Evolutionary conservation across 805 yeast genomes (phyloP), one percentile per base, ranked within the genome.

Genomic region (Candida railenensis): DNA sequence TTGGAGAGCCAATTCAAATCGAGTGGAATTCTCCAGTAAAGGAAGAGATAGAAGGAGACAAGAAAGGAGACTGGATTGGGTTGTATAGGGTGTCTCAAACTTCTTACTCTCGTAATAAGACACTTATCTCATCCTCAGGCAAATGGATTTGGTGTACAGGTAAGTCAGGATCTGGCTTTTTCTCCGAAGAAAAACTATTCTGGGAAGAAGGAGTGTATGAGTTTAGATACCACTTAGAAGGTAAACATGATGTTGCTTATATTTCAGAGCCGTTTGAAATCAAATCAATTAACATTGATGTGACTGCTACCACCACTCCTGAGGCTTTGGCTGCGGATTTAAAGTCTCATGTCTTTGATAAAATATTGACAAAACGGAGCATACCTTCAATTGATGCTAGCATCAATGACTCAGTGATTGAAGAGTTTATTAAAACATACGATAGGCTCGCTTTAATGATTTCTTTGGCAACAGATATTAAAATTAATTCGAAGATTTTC

Each of bases 131-230:
- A 11, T 83, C 90, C 8, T 63, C 74, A 34, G 86, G 86, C 9
- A 81, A 84, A 51, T 87, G 92, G 92, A 55, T 69, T 30, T 81
- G 80, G 46, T 66, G 71, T 15, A 58, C 58, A 2, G 53, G 48
- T 1, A 46, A 63, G 8, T 51, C 57, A 3, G 91, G 92, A 1
- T 53, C 59, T 11, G 71, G 78, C 5, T 66, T 55, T 9, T 87
- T 87, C 55, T 58, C 66, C 9, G 71, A 73, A 5, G 70, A 72
- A 3, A 65, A 75, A 42, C 64, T 84, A 37, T 74, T 73, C 54
- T 84, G 83, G 80, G 85, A 83, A 53, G 80, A 77, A 36, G 95
- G 95, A 0, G 70, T 79, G 30, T 87, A 81, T 63, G 92, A 87
- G 63, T 74, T 87, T 52, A 74, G 95, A 59, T 84, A 84, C 56